These are phyloP conservation scores for Exophiala sideris DNA, from an alignment of 2,329 filamentous ascomycete genomes.

Conservation along the genomic window DNA sequence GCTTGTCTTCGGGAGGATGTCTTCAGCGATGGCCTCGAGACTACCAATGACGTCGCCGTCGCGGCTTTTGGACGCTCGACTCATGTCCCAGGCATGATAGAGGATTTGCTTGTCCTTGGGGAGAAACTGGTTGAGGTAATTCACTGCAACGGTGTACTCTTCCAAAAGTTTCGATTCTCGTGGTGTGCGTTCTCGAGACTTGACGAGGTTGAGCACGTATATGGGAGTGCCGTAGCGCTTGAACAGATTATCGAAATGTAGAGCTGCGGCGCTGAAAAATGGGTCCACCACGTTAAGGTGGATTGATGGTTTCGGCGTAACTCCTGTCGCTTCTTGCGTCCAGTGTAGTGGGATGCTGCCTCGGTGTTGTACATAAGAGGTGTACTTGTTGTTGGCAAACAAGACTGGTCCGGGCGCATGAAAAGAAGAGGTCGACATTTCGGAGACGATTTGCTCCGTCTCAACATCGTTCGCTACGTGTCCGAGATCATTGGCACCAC, in stretches of 20 bases:
- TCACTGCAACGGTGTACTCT: constrained; percentile 82
- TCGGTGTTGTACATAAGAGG: constrained; percentile 93
- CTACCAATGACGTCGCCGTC: constrained; percentile 94
- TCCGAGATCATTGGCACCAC: constrained; percentile 88
- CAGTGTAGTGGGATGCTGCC: constrained; percentile 96
- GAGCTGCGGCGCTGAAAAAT: constrained; percentile 86
- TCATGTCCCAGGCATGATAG: constrained; percentile 98
- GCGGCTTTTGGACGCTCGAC: constrained; percentile 83
- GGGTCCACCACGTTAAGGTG: constrained; percentile 93
- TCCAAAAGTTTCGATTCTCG: constrained; percentile 85
- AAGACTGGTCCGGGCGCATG: constrained; percentile 83
- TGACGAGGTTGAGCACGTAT: constrained; percentile 88
- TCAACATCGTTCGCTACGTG: constrained; percentile 99
- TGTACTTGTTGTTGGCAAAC: constrained; percentile 86
- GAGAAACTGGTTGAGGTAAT: constrained; percentile 91
- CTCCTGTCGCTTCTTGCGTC: constrained; percentile 93
- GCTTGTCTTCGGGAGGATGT: constrained; percentile 78
- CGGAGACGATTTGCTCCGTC: constrained; percentile 96
- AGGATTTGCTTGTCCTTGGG: constrained; percentile 80
- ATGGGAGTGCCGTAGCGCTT: constrained; percentile 88
- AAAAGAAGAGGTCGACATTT: constrained; percentile 91
- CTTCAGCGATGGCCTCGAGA: constrained; percentile 82
- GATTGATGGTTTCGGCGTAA: constrained; percentile 94
- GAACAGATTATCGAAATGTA: constrained; percentile 95
- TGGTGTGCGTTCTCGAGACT: constrained; percentile 80